A percentile compares a stretch with the other conserved stretches of the same genome.
These are phyloP conservation scores for Scheffersomyces illinoinensis DNA, from an alignment of 1,139 yeast genomes.

Conservation along the genomic window DNA sequence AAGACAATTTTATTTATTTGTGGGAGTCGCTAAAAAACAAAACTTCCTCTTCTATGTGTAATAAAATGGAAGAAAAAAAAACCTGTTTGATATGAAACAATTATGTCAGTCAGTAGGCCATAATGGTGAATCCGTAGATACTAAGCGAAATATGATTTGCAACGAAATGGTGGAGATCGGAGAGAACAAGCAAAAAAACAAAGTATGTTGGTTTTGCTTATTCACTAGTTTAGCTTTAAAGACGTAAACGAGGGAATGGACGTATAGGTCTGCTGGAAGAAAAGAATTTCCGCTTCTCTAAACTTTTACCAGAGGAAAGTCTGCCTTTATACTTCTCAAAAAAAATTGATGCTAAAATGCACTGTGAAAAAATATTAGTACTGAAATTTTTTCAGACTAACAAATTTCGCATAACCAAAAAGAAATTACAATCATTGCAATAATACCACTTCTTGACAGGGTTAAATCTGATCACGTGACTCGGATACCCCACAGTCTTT, in stretches of 20 bases:
- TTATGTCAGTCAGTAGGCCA: slow-evolving; percentile 6
- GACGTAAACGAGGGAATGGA: neutral
- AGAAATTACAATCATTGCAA: neutral
- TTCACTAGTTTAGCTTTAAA: neutral
- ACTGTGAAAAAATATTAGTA: neutral
- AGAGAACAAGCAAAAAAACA: neutral
- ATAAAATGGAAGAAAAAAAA: neutral
- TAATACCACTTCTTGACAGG: neutral
- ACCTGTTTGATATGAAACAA: neutral
- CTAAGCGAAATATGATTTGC: neutral
- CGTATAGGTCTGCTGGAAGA: neutral
- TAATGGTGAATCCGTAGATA: slow-evolving; percentile 1
- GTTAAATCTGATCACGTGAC: neutral
- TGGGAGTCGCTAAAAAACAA: neutral
- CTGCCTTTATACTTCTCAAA: neutral
- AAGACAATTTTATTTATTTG: neutral
- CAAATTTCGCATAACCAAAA: too few relatives aligned
- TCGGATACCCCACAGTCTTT: neutral
- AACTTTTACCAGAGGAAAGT: neutral
- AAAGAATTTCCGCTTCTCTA: neutral
- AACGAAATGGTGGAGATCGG: neutral
- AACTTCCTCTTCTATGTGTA: neutral
- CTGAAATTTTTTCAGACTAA: too few relatives aligned
- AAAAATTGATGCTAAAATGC: neutral
- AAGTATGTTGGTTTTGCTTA: neutral